Percentiles rank a stretch among this genome's conserved stretches.
Conservation (phyloP, 495 filamentous ascomycete species). For the Daldinia grandis region DNA sequence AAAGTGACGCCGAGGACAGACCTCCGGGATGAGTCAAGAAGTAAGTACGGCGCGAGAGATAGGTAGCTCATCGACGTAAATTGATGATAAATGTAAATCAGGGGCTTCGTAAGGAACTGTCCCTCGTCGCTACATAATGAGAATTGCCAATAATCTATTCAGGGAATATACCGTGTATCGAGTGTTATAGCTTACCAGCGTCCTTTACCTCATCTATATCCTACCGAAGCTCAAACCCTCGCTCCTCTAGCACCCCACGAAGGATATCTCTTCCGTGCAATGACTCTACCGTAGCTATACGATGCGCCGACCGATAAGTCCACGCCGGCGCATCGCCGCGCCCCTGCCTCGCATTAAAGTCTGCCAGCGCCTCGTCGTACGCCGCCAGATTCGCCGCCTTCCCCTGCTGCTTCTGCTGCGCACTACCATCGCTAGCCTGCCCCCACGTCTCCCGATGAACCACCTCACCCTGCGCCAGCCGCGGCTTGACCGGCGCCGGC, state of each 20-base stretch:
- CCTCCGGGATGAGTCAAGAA: too few species aligned
- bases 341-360: slow-evolving; percentile 34
- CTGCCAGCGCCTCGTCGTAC: slow-evolving; percentile 20
- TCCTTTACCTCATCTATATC: neutral
- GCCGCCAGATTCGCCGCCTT: neutral
- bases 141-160: too few species aligned
- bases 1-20: too few species aligned
- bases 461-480: neutral
- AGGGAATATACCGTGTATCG: neutral
- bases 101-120: too few species aligned
- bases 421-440: neutral
- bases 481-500: neutral
- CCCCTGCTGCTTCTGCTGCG: neutral
- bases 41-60: too few species aligned
- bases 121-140: too few species aligned
- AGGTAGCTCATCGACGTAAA: too few species aligned
- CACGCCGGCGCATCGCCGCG: slow-evolving; percentile 34
- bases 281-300: slow-evolving; percentile 39
- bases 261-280: slow-evolving; percentile 32
- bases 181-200: neutral
- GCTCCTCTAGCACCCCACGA: neutral
- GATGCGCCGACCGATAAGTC: slow-evolving; percentile 39
- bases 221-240: neutral
- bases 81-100: too few species aligned
- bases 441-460: neutral